Percentiles rank a stretch among this genome's conserved stretches.
phyloP scores from a whole-genome alignment of 2,329 filamentous ascomycete genomes.

The Diaporthe eres region DNA sequence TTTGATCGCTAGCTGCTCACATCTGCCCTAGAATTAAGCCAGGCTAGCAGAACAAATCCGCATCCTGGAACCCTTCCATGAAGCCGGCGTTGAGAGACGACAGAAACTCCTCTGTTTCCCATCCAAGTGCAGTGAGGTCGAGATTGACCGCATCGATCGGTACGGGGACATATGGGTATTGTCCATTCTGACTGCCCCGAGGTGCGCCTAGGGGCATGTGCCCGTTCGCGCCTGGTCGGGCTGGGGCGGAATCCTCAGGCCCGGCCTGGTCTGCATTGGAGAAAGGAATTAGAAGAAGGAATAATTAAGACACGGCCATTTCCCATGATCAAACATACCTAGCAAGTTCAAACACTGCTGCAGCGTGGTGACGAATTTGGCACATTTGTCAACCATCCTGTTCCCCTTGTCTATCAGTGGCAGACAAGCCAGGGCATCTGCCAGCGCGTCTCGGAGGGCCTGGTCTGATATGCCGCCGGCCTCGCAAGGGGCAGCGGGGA shows the following conservation, averaged over 20 bases:
- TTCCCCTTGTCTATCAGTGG: slow-evolving; percentile 42
- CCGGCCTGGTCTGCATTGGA: neutral
- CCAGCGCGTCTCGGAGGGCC: slow-evolving; percentile 22
- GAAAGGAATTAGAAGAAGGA: neutral
- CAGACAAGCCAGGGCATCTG: slow-evolving; percentile 36
- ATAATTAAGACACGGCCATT: neutral
- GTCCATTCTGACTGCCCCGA: slow-evolving; percentile 12
- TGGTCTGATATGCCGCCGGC: slow-evolving; percentile 33
- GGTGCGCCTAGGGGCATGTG: neutral
- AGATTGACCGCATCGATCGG: slow-evolving; percentile 36
- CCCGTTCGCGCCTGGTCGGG: neutral
- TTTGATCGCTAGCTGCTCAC: neutral
- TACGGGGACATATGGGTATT: slow-evolving; percentile 32
- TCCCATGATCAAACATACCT: slow-evolving; percentile 6
- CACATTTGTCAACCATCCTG: slow-evolving; percentile 43
- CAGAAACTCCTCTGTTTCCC: slow-evolving; percentile 34
- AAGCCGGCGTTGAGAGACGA: slow-evolving; percentile 21
- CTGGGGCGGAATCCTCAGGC: neutral
- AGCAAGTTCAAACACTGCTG: slow-evolving; percentile 38
- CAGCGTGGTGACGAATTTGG: slow-evolving; percentile 38
- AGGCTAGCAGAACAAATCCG: slow-evolving; percentile 36
- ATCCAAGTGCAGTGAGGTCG: slow-evolving; percentile 36
- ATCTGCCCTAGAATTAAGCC: neutral
- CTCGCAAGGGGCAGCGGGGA: neutral
- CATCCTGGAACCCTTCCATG: slow-evolving; percentile 26